A percentile compares a stretch with the other conserved stretches of the same genome.
phyloP scores from a whole-genome alignment of 768 basidiomycete species.

The Pilatotrama ljubarskyi region DNA sequence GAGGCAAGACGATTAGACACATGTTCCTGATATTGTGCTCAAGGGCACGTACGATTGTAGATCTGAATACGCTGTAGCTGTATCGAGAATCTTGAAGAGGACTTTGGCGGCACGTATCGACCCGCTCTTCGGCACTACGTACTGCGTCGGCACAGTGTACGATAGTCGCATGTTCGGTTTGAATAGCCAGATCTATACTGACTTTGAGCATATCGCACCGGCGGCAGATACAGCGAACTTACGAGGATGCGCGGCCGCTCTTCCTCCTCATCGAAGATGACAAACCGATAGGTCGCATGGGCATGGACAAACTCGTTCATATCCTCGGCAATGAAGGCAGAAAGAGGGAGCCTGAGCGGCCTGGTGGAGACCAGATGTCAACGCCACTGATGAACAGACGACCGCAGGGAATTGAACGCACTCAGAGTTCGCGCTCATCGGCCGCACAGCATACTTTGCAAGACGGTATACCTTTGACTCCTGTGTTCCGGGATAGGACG shows the following conservation, averaged over 20 bases:
- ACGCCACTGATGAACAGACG: too few relatives aligned
- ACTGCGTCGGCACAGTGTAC: constrained; percentile 58
- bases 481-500: constrained; percentile 29
- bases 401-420: constrained; percentile 39
- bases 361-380: constrained; percentile 29
- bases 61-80: constrained; percentile 51
- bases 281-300: constrained; percentile 91
- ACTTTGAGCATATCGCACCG: neutral
- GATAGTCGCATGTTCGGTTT: constrained; percentile 84
- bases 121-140: constrained; percentile 59
- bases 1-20: constrained; percentile 1
- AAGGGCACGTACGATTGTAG: constrained; percentile 52
- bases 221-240: constrained; percentile 29
- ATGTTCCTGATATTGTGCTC: neutral
- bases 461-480: constrained; percentile 59
- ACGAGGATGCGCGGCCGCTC: constrained; percentile 80
- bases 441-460: constrained; percentile 82
- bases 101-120: constrained; percentile 79
- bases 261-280: constrained; percentile 84
- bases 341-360: constrained; percentile 55
- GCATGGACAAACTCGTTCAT: constrained; percentile 91
- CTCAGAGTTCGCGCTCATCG: constrained; percentile 61
- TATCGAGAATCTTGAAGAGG: constrained; percentile 77
- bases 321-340: constrained; percentile 89
- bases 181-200: constrained; percentile 74